Conservation (phyloP, 2,329 filamentous ascomycete genomes). For the Trichoderma sp. region DNA sequence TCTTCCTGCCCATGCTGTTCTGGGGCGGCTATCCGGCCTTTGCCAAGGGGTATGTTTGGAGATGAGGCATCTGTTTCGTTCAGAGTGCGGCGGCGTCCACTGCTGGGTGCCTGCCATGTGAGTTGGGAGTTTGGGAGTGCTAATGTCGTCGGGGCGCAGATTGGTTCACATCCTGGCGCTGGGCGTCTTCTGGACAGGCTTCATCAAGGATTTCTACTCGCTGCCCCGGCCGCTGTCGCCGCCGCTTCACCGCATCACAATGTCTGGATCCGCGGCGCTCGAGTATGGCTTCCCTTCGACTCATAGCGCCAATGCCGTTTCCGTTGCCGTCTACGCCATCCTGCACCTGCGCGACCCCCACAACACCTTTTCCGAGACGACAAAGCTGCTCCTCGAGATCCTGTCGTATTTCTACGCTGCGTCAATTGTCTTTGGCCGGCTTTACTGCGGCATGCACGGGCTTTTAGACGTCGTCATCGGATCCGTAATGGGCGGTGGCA, state of each 20-base stretch:
- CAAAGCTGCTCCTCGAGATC: constrained; percentile 61
- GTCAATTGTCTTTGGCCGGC: constrained; percentile 84
- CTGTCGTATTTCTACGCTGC: constrained; percentile 79
- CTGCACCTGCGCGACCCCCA: constrained; percentile 64
- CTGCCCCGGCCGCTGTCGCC: constrained; percentile 88
- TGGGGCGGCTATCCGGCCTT: constrained; percentile 89
- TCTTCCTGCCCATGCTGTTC: constrained; percentile 88
- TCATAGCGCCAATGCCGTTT: constrained; percentile 94
- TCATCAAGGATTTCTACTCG: constrained; percentile 91
- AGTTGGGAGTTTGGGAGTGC: constrained; percentile 11
- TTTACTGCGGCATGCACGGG: constrained; percentile 99
- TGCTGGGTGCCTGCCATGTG: background rate
- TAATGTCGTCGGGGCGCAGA: constrained; percentile 35
- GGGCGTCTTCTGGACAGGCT: constrained; percentile 85
- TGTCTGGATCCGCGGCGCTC: constrained; percentile 91
- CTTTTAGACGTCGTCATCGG: constrained; percentile 88
- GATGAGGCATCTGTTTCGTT: background rate
- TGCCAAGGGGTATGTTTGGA: constrained; percentile 71
- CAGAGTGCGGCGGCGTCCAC: background rate
- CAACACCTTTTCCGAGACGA: constrained; percentile 57
- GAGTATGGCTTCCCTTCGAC: constrained; percentile 98
- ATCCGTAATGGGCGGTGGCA: constrained; percentile 67
- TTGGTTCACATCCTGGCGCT: constrained; percentile 72
- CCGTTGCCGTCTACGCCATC: constrained; percentile 81
- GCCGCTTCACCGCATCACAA: constrained; percentile 88